These are phyloP conservation scores for Penicillium steckii DNA, from an alignment of 495 filamentous ascomycete genomes.

Conservation along the genomic window DNA sequence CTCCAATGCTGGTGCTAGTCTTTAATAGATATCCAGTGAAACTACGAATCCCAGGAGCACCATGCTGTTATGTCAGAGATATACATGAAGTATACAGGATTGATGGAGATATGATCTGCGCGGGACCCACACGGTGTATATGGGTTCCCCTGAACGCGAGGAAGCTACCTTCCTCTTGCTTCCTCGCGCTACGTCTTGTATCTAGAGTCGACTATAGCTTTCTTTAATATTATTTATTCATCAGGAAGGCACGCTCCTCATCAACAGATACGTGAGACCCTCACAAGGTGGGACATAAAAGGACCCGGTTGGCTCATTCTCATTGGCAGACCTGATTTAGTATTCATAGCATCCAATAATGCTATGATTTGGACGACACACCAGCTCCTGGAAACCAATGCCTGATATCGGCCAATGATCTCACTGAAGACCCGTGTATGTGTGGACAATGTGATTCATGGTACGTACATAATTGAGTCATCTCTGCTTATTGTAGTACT, in stretches of 20 bases:
- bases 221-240: not conserved
- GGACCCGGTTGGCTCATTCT: not conserved
- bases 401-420: not conserved
- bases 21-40: not conserved
- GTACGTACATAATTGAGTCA: not conserved
- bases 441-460: not conserved
- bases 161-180: not conserved
- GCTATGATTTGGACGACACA: not conserved
- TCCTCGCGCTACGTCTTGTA: no score
- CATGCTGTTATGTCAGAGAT: not conserved
- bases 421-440: not conserved
- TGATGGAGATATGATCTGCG: not conserved
- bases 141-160: not conserved
- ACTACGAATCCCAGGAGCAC: not conserved
- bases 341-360: not conserved
- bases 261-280: not conserved
- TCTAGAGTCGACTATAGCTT: not conserved
- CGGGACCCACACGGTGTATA: not conserved
- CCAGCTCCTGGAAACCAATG: not conserved
- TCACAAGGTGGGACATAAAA: not conserved
- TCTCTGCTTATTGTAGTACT: not conserved
- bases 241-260: not conserved
- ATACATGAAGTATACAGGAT: constrained; percentile 1
- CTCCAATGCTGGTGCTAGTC: not conserved
- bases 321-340: not conserved